A percentile compares a stretch with the other conserved stretches of the same genome.
Conservation (phyloP, 441 rosid genomes). For the Breynia disticha region DNA sequence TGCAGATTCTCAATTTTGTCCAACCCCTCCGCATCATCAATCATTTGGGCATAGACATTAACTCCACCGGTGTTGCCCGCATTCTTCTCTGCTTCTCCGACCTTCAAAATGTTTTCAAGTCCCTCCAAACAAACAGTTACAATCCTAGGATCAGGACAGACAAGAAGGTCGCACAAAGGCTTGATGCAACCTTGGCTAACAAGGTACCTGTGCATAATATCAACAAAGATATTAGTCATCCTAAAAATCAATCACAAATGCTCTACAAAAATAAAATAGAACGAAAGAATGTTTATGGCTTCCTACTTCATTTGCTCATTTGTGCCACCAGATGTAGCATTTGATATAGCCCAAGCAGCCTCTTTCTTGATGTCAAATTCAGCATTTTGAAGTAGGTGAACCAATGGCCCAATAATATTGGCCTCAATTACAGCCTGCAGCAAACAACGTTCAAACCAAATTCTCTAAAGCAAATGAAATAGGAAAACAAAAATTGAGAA, state of each 20-base stretch:
- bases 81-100: slow-evolving; percentile 67
- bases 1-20: slow-evolving; percentile 75
- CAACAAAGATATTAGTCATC: background rate
- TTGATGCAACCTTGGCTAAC: slow-evolving; percentile 73
- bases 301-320: slow-evolving; percentile 81
- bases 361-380: slow-evolving; percentile 91
- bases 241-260: background rate
- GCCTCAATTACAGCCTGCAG: slow-evolving; percentile 67
- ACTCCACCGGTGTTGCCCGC: slow-evolving; percentile 42
- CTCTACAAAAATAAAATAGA: background rate
- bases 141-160: slow-evolving; percentile 81
- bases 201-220: slow-evolving; percentile 33
- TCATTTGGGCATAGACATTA: slow-evolving; percentile 63
- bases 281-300: background rate
- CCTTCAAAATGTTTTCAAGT: slow-evolving; percentile 79
- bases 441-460: background rate
- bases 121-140: slow-evolving; percentile 79
- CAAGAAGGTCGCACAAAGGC: slow-evolving; percentile 87
- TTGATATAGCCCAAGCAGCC: slow-evolving; percentile 86
- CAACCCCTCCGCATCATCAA: slow-evolving; percentile 72
- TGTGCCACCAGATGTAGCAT: slow-evolving; percentile 81
- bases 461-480: slow-evolving; percentile 1
- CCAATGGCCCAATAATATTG: slow-evolving; percentile 46
- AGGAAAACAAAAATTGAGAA: slow-evolving; percentile 3
- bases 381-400: slow-evolving; percentile 68